phyloP scores from a whole-genome alignment of 331 rosid genomes.

The Pyracantha coccinea region DNA sequence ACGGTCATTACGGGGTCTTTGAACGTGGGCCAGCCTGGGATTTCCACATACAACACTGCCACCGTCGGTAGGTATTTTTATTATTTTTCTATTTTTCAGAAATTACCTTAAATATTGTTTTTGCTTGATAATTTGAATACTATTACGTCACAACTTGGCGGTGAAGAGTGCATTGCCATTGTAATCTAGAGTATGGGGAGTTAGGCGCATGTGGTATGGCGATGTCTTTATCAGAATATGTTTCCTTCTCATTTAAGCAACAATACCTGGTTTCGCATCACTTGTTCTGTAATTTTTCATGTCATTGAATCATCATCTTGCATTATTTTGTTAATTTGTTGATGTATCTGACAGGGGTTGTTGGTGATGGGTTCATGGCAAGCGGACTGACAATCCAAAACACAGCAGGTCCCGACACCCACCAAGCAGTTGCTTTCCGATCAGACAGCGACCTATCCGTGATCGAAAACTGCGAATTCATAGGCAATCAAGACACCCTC shows the following conservation, averaged over 20 bases:
- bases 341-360: constrained; percentile 33
- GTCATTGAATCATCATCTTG: too few relatives aligned
- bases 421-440: constrained; percentile 93
- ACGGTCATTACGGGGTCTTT: constrained; percentile 65
- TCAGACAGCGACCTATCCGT: constrained; percentile 68
- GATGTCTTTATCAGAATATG: too few relatives aligned
- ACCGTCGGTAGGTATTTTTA: constrained; percentile 56
- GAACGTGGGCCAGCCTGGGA: constrained; percentile 46
- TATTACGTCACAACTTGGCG: too few relatives aligned
- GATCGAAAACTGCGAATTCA: constrained; percentile 60
- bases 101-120: neutral
- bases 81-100: neutral
- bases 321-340: neutral
- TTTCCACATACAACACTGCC: constrained; percentile 60
- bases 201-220: too few relatives aligned
- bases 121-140: too few relatives aligned
- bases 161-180: too few relatives aligned
- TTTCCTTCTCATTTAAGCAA: too few relatives aligned
- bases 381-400: constrained; percentile 60
- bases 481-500: constrained; percentile 89
- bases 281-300: too few relatives aligned
- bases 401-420: constrained; percentile 84
- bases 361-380: constrained; percentile 97
- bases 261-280: too few relatives aligned
- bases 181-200: too few relatives aligned